Evolutionary conservation across 2,329 filamentous ascomycete genomes (phyloP), one percentile per base, ranked within the genome.

Genomic region (Nigrograna mackinnonii): DNA sequence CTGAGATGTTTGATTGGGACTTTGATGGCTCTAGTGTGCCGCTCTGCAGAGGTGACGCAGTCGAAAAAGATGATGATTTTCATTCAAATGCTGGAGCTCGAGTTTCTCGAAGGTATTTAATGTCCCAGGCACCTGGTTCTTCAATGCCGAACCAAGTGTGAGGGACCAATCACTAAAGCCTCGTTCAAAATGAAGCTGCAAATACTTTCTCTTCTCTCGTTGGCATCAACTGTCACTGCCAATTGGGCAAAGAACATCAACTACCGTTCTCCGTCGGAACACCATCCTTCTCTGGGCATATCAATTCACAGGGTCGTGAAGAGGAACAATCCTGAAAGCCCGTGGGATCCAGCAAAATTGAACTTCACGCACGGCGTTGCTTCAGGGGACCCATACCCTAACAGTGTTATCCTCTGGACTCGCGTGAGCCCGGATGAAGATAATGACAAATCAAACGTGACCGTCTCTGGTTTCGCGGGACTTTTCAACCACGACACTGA

Each of bases 211-310:
- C 11, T 33, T n/a, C 14, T 42, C 13, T 20, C 19, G 5, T 35
- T 24, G 4, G 22, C 21, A 5, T 33, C 26, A 5, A 18, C 5
- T 31, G 41, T 18, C 16, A 30, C n/a, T 24, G 44, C 44, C 5
- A 43, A 28, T 20, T 47, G 41, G 40, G 22, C 44, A 4, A 43
- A 30, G 44, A 86, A 86, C 59, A 61, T 86, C 44, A 86, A 86
- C 67, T 87, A 86, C 62, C 72, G 74, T 35, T 83, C 79, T 54
- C 83, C 84, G 9, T 87, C 84, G 0, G 72, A 77, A 24, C 75
- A 83, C 30, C 84, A 87, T 52, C 74, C 78, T 2, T 70, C 73
- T 31, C 72, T 87, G 18, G 84, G 83, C 3, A 78, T 87, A 28
- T 76, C 82, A 13, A 72, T 86, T 14, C 75, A 74, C 41, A 82